phyloP scores from a whole-genome alignment of 805 yeast species.

The Pichia sporocuriosa region DNA sequence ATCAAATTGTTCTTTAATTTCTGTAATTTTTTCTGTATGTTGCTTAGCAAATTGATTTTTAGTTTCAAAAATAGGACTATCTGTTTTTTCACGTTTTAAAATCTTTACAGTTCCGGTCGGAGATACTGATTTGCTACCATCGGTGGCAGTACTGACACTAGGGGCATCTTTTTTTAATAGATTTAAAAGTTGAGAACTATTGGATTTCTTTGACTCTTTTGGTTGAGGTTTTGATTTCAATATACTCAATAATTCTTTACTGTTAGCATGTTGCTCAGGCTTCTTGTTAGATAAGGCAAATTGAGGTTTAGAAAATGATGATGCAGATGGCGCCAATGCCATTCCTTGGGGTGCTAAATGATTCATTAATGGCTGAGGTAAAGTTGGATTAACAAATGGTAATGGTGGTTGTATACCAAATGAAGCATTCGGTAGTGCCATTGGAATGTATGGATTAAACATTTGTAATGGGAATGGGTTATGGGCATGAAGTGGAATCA shows the following conservation, averaged over 20 bases:
- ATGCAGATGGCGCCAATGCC: constrained; percentile 26
- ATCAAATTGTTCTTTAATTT: constrained; percentile 5
- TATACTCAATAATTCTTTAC: constrained; percentile 28
- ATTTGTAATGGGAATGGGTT: constrained; percentile 22
- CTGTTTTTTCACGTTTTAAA: constrained; percentile 15
- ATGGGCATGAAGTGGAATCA: constrained; percentile 14
- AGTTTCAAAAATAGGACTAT: background rate
- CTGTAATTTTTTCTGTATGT: background rate
- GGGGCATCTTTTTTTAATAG: constrained; percentile 8
- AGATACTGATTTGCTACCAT: too few species aligned
- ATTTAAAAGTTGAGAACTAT: constrained; percentile 8
- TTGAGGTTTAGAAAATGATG: constrained; percentile 29
- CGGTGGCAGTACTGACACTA: too few species aligned
- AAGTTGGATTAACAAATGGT: constrained; percentile 12
- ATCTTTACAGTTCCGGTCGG: constrained; percentile 8
- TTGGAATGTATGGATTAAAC: constrained; percentile 18
- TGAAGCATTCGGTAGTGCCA: background rate
- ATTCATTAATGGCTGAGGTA: constrained; percentile 7
- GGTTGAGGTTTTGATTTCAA: constrained; percentile 17
- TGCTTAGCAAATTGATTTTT: background rate
- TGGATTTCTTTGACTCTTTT: background rate
- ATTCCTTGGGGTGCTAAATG: constrained; percentile 8
- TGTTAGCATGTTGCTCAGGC: constrained; percentile 28
- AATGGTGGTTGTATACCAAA: background rate
- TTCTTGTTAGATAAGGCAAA: constrained; percentile 22